A percentile compares a stretch with the other conserved stretches of the same genome.
Evolutionary conservation across 2,329 filamentous ascomycete species (phyloP).

Genomic region (Aspergillus sp.): DNA sequence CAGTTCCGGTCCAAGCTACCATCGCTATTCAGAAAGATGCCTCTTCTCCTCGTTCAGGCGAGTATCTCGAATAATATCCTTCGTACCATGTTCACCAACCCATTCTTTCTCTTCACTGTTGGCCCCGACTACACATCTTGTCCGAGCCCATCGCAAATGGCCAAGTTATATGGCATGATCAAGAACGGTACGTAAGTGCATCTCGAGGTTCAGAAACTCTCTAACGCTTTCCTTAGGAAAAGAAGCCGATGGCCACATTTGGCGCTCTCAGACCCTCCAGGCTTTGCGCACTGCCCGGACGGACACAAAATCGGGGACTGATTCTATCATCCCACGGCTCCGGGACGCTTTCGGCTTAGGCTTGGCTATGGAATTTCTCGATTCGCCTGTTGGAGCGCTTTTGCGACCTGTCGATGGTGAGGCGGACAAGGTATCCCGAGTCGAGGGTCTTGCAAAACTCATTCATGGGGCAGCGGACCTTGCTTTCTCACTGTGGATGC

Average conservation of each 20-base stretch:
- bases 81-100: neutral
- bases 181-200: too few relatives aligned
- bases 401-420: neutral
- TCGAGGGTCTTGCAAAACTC: slow-evolving; percentile 1
- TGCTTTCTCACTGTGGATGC: slow-evolving; percentile 25
- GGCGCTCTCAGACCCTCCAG: slow-evolving; percentile 25
- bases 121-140: too few relatives aligned
- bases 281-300: slow-evolving; percentile 16
- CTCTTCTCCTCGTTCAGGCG: neutral
- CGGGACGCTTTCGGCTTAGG: too few relatives aligned
- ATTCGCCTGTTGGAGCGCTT: slow-evolving; percentile 1
- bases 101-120: neutral
- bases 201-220: neutral
- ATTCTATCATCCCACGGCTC: too few relatives aligned
- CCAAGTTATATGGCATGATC: neutral
- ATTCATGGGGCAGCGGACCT: slow-evolving; percentile 20
- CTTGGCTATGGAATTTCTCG: slow-evolving; percentile 5
- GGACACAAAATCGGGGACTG: neutral
- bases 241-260: neutral
- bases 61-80: neutral
- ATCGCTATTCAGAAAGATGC: neutral
- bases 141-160: neutral
- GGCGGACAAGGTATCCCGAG: neutral
- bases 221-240: neutral
- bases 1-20: neutral